Evolutionary conservation across 179 eudicot species (phyloP), one percentile per base, ranked within the genome.

Genomic region (Camellia oleifera): DNA sequence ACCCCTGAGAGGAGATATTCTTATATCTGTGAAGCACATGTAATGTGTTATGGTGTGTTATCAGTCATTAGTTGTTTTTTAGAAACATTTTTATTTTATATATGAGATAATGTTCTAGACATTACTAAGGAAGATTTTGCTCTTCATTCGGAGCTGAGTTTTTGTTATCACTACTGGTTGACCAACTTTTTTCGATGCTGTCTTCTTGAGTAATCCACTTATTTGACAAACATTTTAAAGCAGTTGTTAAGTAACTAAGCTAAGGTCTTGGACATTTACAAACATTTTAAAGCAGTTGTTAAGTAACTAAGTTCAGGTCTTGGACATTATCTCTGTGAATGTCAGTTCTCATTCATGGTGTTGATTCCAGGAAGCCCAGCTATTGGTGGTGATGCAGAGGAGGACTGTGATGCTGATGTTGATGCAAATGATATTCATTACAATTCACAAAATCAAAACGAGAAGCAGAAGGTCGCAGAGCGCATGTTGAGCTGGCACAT

Each of bases 301-400:
- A 67, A 23, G 61, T 69, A 32, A 32, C 40, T 32, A 32, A 32
- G 40, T 67, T 42, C n/a, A 75, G 53, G 11, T 81, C 17, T 61
- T 56, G 50, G 23, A 13, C 0, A 9, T 44, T 69, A 2, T 73
- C 4, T 32, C 53, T 50, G 11, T 46, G 10, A 45, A 32, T 58
- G 48, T 48, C 45, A 48, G n/a, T 52, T n/a, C 23, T 45, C 17
- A 26, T 60, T 66, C 4, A 75, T 69, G 15, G 44, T 17, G 62
- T 80, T 26, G 64, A 57, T 48, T 80, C 54, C 73, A 89, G 92
- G 92, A 74, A 89, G 92, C 77, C 90, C 97, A 32, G 88, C 94
- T 75, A 94, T 94, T 86, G 85, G 73, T 81, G 97, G 97, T 79
- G 96, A 96, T 72, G 89, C 86, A 52, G 97, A 90, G 81, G 94